A percentile compares a stretch with the other conserved stretches of the same genome.
Evolutionary conservation across 2,329 filamentous ascomycete genomes (phyloP).

Genomic region (Daldinia sp.): DNA sequence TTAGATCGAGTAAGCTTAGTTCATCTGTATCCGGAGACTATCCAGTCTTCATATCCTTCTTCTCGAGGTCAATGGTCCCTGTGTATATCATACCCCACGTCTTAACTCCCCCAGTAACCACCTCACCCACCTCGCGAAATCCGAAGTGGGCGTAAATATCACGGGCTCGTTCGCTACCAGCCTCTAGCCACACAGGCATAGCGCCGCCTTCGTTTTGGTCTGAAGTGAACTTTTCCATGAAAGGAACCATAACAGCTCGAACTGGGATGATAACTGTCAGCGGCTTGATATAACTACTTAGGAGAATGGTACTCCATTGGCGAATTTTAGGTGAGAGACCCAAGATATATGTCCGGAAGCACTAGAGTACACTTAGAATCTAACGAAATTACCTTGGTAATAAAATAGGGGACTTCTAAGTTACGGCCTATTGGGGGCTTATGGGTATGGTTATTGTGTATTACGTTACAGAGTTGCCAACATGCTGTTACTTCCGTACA

Average conservation of each 20-base stretch:
- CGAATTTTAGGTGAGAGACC: not conserved
- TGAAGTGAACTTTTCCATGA: conserved; percentile 35
- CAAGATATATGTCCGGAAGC: not conserved
- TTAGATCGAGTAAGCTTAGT: not conserved
- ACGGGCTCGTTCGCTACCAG: conserved; percentile 30
- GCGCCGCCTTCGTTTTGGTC: conserved; percentile 27
- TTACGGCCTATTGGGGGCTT: not conserved
- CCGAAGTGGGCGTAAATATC: conserved; percentile 40
- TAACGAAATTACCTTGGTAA: not conserved
- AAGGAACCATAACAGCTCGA: conserved; percentile 38
- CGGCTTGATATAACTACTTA: not conserved
- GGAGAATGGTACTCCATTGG: not conserved
- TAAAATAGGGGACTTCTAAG: not conserved
- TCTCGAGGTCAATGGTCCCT: conserved; percentile 20
- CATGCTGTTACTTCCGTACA: not conserved
- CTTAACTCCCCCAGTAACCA: conserved; percentile 29
- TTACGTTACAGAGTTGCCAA: not conserved
- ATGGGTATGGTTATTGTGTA: not conserved
- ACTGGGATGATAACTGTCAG: conserved; percentile 23
- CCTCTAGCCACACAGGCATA: conserved; percentile 42
- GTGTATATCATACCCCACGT: conserved; percentile 43
- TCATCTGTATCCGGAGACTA: not conserved
- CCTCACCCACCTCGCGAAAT: conserved; percentile 32
- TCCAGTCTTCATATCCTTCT: not conserved
- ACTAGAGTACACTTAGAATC: no score